Evolutionary conservation across 768 basidiomycete species (phyloP), one percentile per base, ranked within the genome.

Genomic region (Daedaleopsis nitida): DNA sequence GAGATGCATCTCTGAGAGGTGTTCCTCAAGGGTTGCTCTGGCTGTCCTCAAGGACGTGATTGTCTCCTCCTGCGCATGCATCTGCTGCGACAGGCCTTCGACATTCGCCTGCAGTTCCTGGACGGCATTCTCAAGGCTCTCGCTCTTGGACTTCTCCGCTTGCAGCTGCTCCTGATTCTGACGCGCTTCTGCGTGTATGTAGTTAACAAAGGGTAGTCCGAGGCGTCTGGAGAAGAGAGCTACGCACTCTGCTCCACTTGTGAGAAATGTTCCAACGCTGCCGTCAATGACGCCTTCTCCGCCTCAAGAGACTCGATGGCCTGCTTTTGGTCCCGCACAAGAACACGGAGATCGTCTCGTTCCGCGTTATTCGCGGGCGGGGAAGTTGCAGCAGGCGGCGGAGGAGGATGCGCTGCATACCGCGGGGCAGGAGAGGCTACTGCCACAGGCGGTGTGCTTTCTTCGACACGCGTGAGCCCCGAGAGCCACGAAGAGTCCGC

Each of bases 301-400:
- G 72, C 60, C 32, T 93, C 90, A 14, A 95, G 78, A n/a, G 89
- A 71, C 49, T 87, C 80, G 59, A 95, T 91, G 0, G 89, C 90
- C 66, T 86, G 86, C 61, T 85, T 86, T 65, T 89, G 87, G 66
- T 81, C 87, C 65, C 83, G 79, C 48, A 80, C 72, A 42, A 73
- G 72, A 13, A 73, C 70, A 17, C 72, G 71, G 56, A 75, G 65
- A 27, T 65, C 63, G 5, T 66, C 66, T 5, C 65, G 55, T 17
- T 65, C 73, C 52, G 55, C 65, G 50, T 56, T 58, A 54, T 57
- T 49, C 3, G 59, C 56, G 21, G 61, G 55, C 44, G 57, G 57
- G 16, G 67, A 54, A 39, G 24, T 42, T n/a, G 65, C 57, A 23
- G 39, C 59, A 32, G 27, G 27, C n/a, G 12, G 65, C 34, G 34